Conservation (phyloP, 1,284 basidiomycete genomes). For the Heterobasidion occidentale region DNA sequence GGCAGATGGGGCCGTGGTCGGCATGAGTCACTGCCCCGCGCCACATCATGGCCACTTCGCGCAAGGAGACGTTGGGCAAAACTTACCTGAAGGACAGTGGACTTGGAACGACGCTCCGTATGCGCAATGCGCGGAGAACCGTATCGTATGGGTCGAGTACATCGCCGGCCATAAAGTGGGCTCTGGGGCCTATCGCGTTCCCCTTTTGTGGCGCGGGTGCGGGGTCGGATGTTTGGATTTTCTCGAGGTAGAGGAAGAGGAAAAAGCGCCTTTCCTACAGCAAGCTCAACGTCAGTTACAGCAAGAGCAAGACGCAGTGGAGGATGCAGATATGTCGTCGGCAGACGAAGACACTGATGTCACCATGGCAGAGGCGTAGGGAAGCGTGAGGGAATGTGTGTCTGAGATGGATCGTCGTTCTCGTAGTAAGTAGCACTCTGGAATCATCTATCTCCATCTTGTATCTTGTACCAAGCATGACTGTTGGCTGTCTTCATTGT, state of each 20-base stretch:
- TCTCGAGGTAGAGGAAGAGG: constrained; percentile 21
- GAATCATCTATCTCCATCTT: too few species aligned
- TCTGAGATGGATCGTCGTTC: too few species aligned
- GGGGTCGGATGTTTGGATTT: constrained; percentile 51
- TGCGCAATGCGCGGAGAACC: constrained; percentile 49
- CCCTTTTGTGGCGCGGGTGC: constrained; percentile 68
- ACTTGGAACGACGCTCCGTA: constrained; percentile 27
- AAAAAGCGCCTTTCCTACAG: too few species aligned
- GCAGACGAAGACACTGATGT: too few species aligned
- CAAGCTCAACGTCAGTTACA: too few species aligned
- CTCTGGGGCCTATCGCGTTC: constrained; percentile 29
- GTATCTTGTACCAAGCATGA: too few species aligned
- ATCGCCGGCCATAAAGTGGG: constrained; percentile 48
- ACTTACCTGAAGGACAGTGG: constrained; percentile 8
- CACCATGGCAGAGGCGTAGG: too few species aligned
- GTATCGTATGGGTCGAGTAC: constrained; percentile 54
- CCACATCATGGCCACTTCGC: constrained; percentile 30
- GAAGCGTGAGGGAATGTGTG: too few species aligned
- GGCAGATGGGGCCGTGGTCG: constrained; percentile 2
- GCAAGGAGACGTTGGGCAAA: not conserved
- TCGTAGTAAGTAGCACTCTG: too few species aligned
- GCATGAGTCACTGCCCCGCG: constrained; percentile 42
- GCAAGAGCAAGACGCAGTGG: too few species aligned
- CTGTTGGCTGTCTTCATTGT: too few species aligned
- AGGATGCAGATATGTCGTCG: too few species aligned